Conservation (phyloP, 1,139 yeast species). For the Suhomyces terraborum region DNA sequence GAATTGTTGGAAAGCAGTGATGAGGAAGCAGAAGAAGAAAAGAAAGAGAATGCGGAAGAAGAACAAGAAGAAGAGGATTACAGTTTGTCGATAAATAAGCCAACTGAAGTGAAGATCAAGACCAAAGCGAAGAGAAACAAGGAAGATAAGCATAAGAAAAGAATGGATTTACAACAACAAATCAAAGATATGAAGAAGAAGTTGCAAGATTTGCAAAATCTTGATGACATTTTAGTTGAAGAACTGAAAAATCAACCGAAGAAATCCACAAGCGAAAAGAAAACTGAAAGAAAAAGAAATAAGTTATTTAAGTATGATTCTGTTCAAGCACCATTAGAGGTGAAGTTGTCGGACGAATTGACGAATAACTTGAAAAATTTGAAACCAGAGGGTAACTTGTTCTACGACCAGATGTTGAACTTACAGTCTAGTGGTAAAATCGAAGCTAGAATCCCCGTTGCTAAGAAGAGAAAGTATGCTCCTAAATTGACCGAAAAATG, state of each 20-base stretch:
- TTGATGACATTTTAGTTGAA: slow-evolving; percentile 52
- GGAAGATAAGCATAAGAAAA: slow-evolving; percentile 65
- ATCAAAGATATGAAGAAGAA: slow-evolving; percentile 59
- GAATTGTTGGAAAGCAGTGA: slow-evolving; percentile 52
- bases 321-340: slow-evolving; percentile 70
- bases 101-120: slow-evolving; percentile 69
- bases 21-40: slow-evolving; percentile 42
- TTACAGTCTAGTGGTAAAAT: slow-evolving; percentile 84
- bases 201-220: slow-evolving; percentile 57
- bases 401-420: slow-evolving; percentile 78
- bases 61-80: slow-evolving; percentile 23
- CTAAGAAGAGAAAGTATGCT: slow-evolving; percentile 64
- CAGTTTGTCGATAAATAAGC: slow-evolving; percentile 69
- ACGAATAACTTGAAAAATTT: slow-evolving; percentile 80
- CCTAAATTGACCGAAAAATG: slow-evolving; percentile 86
- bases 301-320: slow-evolving; percentile 58
- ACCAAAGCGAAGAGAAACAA: slow-evolving; percentile 77
- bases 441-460: slow-evolving; percentile 77
- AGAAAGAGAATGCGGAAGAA: slow-evolving; percentile 25
- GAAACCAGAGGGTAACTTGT: slow-evolving; percentile 87
- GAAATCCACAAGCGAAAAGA: slow-evolving; percentile 19
- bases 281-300: slow-evolving; percentile 23
- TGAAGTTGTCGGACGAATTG: slow-evolving; percentile 86
- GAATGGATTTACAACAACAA: slow-evolving; percentile 54
- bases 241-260: slow-evolving; percentile 27